Base-by-base conservation (phyloP, 768 basidiomycete genomes). In the Phanerochaete sordida region DNA sequence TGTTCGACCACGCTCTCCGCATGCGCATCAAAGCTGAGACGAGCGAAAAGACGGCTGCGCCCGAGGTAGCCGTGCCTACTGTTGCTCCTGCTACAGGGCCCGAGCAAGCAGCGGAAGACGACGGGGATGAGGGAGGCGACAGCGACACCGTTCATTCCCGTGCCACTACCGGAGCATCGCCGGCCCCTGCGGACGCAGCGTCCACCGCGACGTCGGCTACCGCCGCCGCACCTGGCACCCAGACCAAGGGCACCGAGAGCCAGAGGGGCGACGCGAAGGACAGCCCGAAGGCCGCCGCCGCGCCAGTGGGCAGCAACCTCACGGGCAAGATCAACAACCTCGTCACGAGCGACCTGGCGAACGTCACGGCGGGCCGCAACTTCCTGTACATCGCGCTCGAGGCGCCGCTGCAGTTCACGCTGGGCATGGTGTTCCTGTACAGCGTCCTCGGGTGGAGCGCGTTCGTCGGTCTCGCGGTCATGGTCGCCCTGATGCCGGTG, bases 321-420 rank as follows among this genome's bases (percentile, higher is more conserved):
- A 81, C 85, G 45, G 90, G 91, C 11, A 88, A 84, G 68, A 87
- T 92, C 69, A 91, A 87, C 69, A 91, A 90, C 57, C 72, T 91
- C 6, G 82, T 90, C 43, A 85, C 88, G 6, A 84, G 84, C 3
- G 88, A 90, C 71, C 66, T 83, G 27, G 62, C 59, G n/a, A 67
- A 70, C 48, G 62, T 71, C 44, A 52, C 60, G 21, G 61, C 63
- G 8, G 68, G 66, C 11, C 66, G 69, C 16, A 59, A 71, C 57
- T 67, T 66, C 56, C 45, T 62, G 31, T 57, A 60, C 52, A 21
- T 58, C 62, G 57, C 57, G 11, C 31, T 62, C 8, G 43, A 44
- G 15, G 46, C 52, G 28, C 64, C 64, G 9, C 23, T 64, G 23
- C 47, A 57, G 47, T 33, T 54, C 21, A 43, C 44, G 7, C 21